Percentiles rank a stretch among this genome's conserved stretches.
phyloP scores from a whole-genome alignment of 805 yeast species.

The Candida cerambycidarum region DNA sequence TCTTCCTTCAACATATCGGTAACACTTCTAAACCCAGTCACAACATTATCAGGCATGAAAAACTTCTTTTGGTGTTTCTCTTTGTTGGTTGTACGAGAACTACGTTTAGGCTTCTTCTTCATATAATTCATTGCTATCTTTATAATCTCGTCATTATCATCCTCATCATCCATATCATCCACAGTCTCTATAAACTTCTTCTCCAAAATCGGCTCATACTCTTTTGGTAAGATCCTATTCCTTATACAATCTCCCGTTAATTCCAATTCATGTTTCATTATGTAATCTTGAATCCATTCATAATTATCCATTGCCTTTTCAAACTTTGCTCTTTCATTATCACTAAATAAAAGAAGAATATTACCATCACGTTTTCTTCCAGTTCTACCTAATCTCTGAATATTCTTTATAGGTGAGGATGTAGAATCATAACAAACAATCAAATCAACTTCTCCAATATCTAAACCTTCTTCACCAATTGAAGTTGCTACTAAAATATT shows the following conservation, averaged over 20 bases:
- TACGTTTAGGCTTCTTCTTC: slow-evolving; percentile 20
- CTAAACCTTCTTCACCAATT: slow-evolving; percentile 97
- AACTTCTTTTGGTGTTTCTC: slow-evolving; percentile 40
- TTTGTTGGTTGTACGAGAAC: too few relatives aligned
- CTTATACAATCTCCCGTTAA: slow-evolving; percentile 45
- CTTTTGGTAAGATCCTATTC: slow-evolving; percentile 68
- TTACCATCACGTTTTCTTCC: slow-evolving; percentile 93
- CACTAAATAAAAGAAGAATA: slow-evolving; percentile 71
- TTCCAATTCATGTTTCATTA: slow-evolving; percentile 44
- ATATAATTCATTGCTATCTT: slow-evolving; percentile 66
- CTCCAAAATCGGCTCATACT: slow-evolving; percentile 54
- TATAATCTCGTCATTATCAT: slow-evolving; percentile 65
- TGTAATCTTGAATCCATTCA: slow-evolving; percentile 69
- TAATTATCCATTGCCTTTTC: slow-evolving; percentile 85
- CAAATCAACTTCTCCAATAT: slow-evolving; percentile 96
- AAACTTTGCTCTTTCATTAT: slow-evolving; percentile 75
- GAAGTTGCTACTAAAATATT: slow-evolving; percentile 93
- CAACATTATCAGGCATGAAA: slow-evolving; percentile 73
- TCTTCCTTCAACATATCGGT: slow-evolving; percentile 8
- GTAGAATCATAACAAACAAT: slow-evolving; percentile 93
- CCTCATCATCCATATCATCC: slow-evolving; percentile 54
- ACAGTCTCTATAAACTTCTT: slow-evolving; percentile 63
- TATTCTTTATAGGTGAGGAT: slow-evolving; percentile 85
- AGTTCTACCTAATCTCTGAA: slow-evolving; percentile 97
- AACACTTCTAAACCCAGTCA: slow-evolving; percentile 60